Conservation (phyloP, 2,329 filamentous ascomycete genomes). For the Calonectria ilicicola region DNA sequence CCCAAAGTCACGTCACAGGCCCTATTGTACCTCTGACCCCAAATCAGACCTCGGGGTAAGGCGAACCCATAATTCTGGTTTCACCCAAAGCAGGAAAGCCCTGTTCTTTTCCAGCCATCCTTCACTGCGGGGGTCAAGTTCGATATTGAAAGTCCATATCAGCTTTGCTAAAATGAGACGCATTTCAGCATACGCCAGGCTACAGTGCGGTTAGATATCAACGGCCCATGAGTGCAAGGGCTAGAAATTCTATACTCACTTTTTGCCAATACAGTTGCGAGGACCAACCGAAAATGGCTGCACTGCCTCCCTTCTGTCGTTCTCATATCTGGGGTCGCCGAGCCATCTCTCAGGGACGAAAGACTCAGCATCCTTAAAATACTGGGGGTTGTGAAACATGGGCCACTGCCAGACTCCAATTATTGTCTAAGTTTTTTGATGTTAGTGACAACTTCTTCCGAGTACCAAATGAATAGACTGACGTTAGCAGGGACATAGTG, state of each 20-base stretch:
- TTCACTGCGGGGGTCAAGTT: slow-evolving; percentile 39
- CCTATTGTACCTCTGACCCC: too few species aligned
- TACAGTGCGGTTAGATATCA: neutral
- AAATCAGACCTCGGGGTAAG: neutral
- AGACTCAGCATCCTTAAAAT: slow-evolving; percentile 47
- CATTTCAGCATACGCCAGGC: slow-evolving; percentile 46
- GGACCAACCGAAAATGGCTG: slow-evolving; percentile 47
- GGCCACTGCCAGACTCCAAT: slow-evolving; percentile 52
- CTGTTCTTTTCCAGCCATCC: slow-evolving; percentile 43
- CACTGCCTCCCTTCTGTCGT: slow-evolving; percentile 39
- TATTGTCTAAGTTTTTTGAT: slow-evolving; percentile 24
- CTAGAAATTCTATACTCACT: slow-evolving; percentile 34
- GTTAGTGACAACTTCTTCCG: too few species aligned
- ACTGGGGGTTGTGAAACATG: slow-evolving; percentile 45
- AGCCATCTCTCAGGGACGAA: slow-evolving; percentile 55
- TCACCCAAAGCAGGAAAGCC: slow-evolving; percentile 46
- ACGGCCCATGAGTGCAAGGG: too few species aligned
- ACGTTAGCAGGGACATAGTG: slow-evolving; percentile 48
- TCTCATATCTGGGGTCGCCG: slow-evolving; percentile 32
- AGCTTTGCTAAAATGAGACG: slow-evolving; percentile 2
- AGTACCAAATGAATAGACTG: slow-evolving; percentile 18
- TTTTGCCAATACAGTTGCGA: slow-evolving; percentile 47
- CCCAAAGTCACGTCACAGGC: too few species aligned
- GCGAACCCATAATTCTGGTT: slow-evolving; percentile 25
- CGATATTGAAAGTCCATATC: slow-evolving; percentile 17